phyloP scores from a whole-genome alignment of 106 monocot genomes.

The Acorus gramineus region DNA sequence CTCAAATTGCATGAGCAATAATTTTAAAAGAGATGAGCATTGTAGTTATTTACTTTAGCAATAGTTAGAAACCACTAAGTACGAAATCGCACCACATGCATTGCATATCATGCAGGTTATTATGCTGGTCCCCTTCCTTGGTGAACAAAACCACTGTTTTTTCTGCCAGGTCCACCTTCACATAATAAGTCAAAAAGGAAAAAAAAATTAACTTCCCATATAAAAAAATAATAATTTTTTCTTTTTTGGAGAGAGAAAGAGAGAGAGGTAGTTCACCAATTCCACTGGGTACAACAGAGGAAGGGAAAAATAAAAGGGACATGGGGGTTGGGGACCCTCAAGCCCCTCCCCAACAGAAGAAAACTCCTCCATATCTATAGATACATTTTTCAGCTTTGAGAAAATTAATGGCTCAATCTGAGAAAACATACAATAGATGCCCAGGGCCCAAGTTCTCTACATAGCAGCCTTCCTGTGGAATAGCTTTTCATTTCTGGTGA shows the following conservation, averaged over 20 bases:
- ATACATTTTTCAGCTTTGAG: too few relatives aligned
- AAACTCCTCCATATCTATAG: too few relatives aligned
- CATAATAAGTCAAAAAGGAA: neutral
- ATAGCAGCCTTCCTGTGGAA: too few relatives aligned
- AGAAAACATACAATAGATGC: too few relatives aligned
- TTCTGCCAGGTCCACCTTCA: conserved; percentile 75
- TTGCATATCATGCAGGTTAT: conserved; percentile 98
- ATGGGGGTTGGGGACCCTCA: too few relatives aligned
- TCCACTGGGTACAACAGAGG: neutral
- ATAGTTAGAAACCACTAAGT: too few relatives aligned
- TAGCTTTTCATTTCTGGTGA: too few relatives aligned
- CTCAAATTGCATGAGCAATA: neutral
- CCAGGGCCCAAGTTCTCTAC: too few relatives aligned
- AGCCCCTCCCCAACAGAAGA: too few relatives aligned
- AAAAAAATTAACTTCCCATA: neutral
- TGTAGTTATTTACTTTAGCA: neutral
- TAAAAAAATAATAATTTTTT: too few relatives aligned
- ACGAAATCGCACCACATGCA: conserved; percentile 78
- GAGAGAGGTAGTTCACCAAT: neutral
- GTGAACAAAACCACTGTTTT: conserved; percentile 96
- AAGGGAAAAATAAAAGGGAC: too few relatives aligned
- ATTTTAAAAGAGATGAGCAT: neutral
- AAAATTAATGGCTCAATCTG: too few relatives aligned
- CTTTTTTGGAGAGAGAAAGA: neutral
- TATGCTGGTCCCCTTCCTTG: conserved; percentile 98